Conservation (phyloP, 1,284 basidiomycete genomes). For the Malassezia arunalokei region DNA sequence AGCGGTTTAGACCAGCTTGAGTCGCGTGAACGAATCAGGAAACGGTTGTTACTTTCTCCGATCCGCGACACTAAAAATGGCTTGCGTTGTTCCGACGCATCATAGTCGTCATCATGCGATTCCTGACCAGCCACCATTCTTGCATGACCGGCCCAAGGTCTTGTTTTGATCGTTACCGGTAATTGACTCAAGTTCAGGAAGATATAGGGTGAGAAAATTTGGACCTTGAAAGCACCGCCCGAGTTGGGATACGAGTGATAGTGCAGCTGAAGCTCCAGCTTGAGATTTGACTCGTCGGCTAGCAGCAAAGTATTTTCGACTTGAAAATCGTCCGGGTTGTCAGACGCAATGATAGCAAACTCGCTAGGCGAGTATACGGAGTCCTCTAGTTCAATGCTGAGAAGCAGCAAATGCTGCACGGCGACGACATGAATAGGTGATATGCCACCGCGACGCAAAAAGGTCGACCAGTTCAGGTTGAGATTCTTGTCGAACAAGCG, state of each 20-base stretch:
- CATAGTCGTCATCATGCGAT: constrained; percentile 12
- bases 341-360: constrained; percentile 92
- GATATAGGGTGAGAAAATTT: constrained; percentile 85
- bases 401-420: constrained; percentile 77
- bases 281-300: constrained; percentile 64
- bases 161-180: constrained; percentile 66
- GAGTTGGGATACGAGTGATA: constrained; percentile 69
- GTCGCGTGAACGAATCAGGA: constrained; percentile 70
- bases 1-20: constrained; percentile 68
- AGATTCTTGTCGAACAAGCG: constrained; percentile 88
- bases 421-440: constrained; percentile 97
- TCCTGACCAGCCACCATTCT: constrained; percentile 75
- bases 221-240: constrained; percentile 95
- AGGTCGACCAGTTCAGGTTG: constrained; percentile 69
- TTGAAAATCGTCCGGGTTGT: constrained; percentile 79
- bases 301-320: constrained; percentile 63
- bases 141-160: constrained; percentile 60
- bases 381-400: constrained; percentile 71
- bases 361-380: constrained; percentile 89
- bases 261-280: constrained; percentile 70
- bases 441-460: constrained; percentile 79
- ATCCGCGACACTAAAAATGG: constrained; percentile 65
- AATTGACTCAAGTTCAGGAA: constrained; percentile 86
- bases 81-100: constrained; percentile 46
- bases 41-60: constrained; percentile 67